phyloP scores from a whole-genome alignment of 1,284 basidiomycete species.

The Ustilago tritici region DNA sequence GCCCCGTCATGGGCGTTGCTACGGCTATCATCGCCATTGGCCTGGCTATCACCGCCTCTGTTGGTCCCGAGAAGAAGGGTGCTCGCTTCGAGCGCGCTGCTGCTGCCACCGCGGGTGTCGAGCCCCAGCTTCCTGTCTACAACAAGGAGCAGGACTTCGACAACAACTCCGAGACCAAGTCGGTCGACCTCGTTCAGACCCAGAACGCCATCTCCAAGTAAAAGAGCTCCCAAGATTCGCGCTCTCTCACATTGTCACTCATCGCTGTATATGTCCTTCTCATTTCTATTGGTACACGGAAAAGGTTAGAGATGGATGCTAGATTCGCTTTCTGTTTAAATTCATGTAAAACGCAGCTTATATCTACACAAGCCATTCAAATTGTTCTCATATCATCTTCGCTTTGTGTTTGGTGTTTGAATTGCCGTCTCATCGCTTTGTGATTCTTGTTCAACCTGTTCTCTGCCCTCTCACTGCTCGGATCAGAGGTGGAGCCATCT shows the following conservation, averaged over 20 bases:
- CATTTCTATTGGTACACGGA: not conserved
- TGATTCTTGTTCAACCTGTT: no score
- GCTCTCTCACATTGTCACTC: not conserved
- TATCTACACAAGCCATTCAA: not conserved
- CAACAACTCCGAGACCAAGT: constrained; percentile 27
- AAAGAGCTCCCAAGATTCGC: not conserved
- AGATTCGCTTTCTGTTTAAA: not conserved
- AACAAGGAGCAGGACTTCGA: constrained; percentile 31
- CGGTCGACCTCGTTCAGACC: constrained; percentile 26
- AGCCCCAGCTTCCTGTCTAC: constrained; percentile 33
- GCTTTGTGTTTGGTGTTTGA: not conserved
- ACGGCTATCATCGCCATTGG: constrained; percentile 53
- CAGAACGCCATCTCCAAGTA: constrained; percentile 21
- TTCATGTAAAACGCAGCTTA: not conserved
- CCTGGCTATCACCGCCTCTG: constrained; percentile 37
- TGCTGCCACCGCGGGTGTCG: constrained; percentile 34
- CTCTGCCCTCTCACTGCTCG: no score
- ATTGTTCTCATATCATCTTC: not conserved
- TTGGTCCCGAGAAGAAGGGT: constrained; percentile 56
- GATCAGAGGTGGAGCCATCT: no score
- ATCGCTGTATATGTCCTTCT: not conserved
- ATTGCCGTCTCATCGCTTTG: no score
- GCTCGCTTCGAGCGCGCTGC: constrained; percentile 48
- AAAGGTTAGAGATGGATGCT: not conserved
- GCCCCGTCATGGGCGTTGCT: constrained; percentile 55